Evolutionary conservation across 1,284 basidiomycete genomes (phyloP).

Genomic region (Leucoagaricus sp.): DNA sequence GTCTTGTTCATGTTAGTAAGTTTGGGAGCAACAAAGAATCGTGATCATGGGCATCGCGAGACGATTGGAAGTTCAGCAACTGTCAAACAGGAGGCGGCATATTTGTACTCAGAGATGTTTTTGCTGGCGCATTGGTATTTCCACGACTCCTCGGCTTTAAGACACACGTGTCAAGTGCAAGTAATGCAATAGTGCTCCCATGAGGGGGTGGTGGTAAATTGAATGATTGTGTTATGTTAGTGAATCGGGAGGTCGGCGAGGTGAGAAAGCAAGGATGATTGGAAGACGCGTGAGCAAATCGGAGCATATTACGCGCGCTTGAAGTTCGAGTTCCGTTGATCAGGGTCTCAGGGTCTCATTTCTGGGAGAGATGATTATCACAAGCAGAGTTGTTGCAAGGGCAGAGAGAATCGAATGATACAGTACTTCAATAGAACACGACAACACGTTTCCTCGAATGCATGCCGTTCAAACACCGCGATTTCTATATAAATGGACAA

Average conservation of each 20-base stretch:
- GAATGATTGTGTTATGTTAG: neutral
- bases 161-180: neutral
- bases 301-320: neutral
- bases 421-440: too few species aligned
- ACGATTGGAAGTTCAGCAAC: neutral
- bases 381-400: too few species aligned
- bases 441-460: too few species aligned
- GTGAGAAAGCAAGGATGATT: neutral
- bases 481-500: neutral
- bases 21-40: neutral
- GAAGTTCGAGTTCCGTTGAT: neutral
- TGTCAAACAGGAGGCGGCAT: slow-evolving; percentile 6
- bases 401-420: neutral
- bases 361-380: neutral
- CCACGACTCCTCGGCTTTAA: slow-evolving; percentile 7
- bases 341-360: neutral
- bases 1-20: neutral
- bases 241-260: neutral
- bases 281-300: neutral
- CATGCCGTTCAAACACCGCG: slow-evolving; percentile 9
- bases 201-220: neutral
- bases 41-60: neutral
- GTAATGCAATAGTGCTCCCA: neutral
- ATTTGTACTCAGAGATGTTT: neutral
- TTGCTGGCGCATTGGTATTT: neutral